phyloP scores from a whole-genome alignment of 2,329 filamentous ascomycete genomes.

The Diaporthe batatas region DNA sequence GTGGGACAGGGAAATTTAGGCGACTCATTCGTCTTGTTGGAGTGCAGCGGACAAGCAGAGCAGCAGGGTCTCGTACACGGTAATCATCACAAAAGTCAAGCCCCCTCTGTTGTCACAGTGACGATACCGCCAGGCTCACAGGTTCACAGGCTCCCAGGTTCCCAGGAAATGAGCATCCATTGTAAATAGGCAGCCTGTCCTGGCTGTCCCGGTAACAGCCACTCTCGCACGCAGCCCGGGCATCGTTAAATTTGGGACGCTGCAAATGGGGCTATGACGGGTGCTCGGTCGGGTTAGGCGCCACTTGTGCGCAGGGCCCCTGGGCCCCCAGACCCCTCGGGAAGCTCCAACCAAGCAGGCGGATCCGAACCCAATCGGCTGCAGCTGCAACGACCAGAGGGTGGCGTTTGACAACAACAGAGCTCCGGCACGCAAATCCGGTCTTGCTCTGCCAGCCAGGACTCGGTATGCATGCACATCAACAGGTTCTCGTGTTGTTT shows the following conservation, averaged over 20 bases:
- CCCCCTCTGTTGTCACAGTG: conserved; percentile 26
- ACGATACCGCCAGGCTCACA: conserved; percentile 10
- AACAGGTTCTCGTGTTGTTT: conserved; percentile 12
- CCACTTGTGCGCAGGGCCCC: neutral
- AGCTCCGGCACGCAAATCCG: neutral
- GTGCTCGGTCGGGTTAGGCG: conserved; percentile 1
- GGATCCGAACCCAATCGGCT: conserved; percentile 8
- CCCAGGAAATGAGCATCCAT: conserved; percentile 29
- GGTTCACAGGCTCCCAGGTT: too few relatives aligned
- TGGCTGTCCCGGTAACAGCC: conserved; percentile 29
- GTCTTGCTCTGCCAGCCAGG: neutral
- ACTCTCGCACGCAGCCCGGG: conserved; percentile 15
- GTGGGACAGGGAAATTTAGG: conserved; percentile 42
- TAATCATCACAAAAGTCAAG: conserved; percentile 26
- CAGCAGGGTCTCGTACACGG: conserved; percentile 19
- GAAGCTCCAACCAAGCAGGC: conserved; percentile 32
- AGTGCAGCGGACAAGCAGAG: neutral
- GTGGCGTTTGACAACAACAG: neutral
- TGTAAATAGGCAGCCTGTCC: conserved; percentile 27
- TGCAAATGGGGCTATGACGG: conserved; percentile 13
- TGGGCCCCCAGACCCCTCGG: neutral
- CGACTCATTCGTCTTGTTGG: conserved; percentile 32
- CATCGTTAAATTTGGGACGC: conserved; percentile 25
- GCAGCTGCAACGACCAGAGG: neutral
- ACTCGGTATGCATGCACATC: neutral